These are phyloP conservation scores for Cryphonectria nitschkei DNA, from an alignment of 2,329 filamentous ascomycete genomes.

Conservation along the genomic window DNA sequence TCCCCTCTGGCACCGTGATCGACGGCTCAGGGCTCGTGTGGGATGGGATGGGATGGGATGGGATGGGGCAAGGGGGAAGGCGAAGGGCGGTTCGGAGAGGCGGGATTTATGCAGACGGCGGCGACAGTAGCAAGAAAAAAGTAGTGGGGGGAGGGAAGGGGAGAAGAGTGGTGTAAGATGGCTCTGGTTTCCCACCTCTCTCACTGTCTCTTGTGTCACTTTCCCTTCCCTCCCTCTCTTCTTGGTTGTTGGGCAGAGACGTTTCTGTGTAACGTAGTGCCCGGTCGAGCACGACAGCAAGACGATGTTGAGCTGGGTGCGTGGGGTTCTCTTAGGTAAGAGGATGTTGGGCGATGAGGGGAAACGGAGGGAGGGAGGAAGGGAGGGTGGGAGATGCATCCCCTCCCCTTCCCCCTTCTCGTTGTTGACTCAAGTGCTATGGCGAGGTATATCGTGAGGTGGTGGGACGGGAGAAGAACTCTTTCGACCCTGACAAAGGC, in stretches of 20 bases:
- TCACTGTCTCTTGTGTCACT: too few relatives aligned
- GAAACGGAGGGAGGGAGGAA: background rate
- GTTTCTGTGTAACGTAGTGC: background rate
- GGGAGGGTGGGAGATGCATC: background rate
- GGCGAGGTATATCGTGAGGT: background rate
- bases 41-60: too few relatives aligned
- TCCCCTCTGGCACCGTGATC: background rate
- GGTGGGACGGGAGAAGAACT: background rate
- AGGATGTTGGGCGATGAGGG: background rate
- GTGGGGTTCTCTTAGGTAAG: constrained; percentile 1
- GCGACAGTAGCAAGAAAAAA: background rate
- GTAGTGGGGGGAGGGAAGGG: background rate
- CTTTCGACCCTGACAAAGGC: background rate
- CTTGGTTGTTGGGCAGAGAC: background rate
- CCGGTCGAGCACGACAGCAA: background rate
- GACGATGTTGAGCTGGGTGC: background rate
- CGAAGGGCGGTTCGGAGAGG: background rate
- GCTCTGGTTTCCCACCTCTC: background rate
- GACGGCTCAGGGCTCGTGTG: background rate
- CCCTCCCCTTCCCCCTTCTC: background rate
- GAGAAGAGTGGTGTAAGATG: background rate
- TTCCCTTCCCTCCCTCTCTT: background rate
- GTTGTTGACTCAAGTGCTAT: background rate
- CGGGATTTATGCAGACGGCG: background rate
- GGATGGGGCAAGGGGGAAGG: too few relatives aligned